Evolutionary conservation across 2,329 filamentous ascomycete genomes (phyloP).

Genomic region (Graphiopsis chlorocephala): DNA sequence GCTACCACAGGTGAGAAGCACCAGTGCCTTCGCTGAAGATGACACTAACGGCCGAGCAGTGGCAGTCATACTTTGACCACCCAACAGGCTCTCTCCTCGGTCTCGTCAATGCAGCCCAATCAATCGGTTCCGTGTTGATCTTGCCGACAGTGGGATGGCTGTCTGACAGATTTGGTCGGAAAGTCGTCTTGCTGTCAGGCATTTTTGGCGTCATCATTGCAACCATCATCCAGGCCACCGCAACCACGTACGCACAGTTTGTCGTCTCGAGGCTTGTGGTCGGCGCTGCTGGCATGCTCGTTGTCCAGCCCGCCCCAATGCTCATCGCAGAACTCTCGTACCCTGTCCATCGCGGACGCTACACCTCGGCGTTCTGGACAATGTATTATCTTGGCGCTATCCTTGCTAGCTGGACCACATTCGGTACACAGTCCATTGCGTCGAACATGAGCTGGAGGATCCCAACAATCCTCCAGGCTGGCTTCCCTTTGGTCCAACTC

Average conservation of each 20-base stretch:
- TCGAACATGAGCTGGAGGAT: slow-evolving; percentile 46
- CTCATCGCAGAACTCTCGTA: slow-evolving; percentile 48
- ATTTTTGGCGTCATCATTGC: slow-evolving; percentile 4
- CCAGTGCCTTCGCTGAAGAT: no score
- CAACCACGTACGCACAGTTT: slow-evolving; percentile 24
- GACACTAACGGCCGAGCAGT: slow-evolving; percentile 19
- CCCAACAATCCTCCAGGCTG: slow-evolving; percentile 46
- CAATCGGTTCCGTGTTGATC: background rate
- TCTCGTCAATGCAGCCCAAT: slow-evolving; percentile 8
- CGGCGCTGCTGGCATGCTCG: slow-evolving; percentile 30
- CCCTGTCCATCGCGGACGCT: slow-evolving; percentile 38
- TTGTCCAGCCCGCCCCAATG: slow-evolving; percentile 58
- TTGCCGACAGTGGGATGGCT: background rate
- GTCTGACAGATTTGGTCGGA: slow-evolving; percentile 10
- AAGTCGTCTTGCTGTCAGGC: background rate
- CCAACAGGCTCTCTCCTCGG: slow-evolving; percentile 3
- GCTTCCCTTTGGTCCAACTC: slow-evolving; percentile 55
- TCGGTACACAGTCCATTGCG: slow-evolving; percentile 46
- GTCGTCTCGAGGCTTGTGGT: slow-evolving; percentile 38
- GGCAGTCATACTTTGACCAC: slow-evolving; percentile 10
- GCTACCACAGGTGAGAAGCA: slow-evolving; percentile 19
- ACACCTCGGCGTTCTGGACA: slow-evolving; percentile 52
- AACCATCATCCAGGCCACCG: slow-evolving; percentile 6
- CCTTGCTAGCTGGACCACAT: slow-evolving; percentile 22
- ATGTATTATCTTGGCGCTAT: slow-evolving; percentile 39